Conservation (phyloP, 2,329 filamentous ascomycete genomes). For the Aspergillus pseudoglaucus region DNA sequence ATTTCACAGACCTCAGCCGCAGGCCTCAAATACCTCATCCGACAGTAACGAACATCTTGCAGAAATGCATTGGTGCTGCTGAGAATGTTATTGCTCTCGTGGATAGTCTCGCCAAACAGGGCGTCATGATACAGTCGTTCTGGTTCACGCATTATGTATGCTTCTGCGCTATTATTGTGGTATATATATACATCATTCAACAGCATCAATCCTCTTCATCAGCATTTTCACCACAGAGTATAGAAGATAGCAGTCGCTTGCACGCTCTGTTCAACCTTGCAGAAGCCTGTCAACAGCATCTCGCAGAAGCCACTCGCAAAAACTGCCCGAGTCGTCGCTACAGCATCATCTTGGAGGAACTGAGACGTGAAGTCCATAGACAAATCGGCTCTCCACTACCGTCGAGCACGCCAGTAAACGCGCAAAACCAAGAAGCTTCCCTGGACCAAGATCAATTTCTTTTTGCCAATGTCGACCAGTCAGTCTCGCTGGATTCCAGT, state of each 20-base stretch:
- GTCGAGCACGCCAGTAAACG: background rate
- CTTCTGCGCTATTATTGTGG: slow-evolving; percentile 37
- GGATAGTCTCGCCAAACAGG: slow-evolving; percentile 30
- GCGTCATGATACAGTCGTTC: slow-evolving; percentile 32
- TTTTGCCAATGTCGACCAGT: slow-evolving; percentile 1
- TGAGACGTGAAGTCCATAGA: slow-evolving; percentile 37
- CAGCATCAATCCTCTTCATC: slow-evolving; percentile 23
- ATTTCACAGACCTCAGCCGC: slow-evolving; percentile 31
- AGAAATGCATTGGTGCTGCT: slow-evolving; percentile 40
- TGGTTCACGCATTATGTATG: slow-evolving; percentile 41
- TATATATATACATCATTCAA: slow-evolving; percentile 39
- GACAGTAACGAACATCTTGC: slow-evolving; percentile 30
- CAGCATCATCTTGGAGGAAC: slow-evolving; percentile 43
- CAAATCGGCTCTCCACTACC: slow-evolving; percentile 20
- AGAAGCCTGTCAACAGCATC: slow-evolving; percentile 40
- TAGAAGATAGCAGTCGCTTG: slow-evolving; percentile 15
- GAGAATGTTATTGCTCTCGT: slow-evolving; percentile 34
- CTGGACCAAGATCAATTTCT: slow-evolving; percentile 4
- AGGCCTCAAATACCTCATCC: slow-evolving; percentile 22
- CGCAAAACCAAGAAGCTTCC: slow-evolving; percentile 1
- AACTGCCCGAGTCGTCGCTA: slow-evolving; percentile 45
- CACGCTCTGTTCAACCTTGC: slow-evolving; percentile 36
- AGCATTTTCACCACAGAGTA: slow-evolving; percentile 13
- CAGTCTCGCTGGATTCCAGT: slow-evolving; percentile 9
- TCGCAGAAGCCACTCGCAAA: slow-evolving; percentile 41